Conservation (phyloP, 768 basidiomycete genomes). For the Mycena rebaudengoi region DNA sequence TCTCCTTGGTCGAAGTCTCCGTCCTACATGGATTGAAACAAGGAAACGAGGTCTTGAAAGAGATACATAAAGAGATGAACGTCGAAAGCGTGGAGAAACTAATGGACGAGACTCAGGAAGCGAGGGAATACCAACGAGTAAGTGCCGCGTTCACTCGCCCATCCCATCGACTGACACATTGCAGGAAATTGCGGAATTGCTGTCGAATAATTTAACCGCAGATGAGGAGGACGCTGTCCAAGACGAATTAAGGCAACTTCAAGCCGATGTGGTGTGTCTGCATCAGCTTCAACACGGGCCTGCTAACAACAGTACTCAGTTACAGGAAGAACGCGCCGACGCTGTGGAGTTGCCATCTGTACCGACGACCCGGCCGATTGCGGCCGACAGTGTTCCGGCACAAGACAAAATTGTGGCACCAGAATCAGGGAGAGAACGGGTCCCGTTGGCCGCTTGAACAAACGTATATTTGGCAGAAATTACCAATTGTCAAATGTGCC, state of each 20-base stretch:
- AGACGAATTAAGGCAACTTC: slow-evolving; percentile 75
- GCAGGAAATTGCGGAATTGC: slow-evolving; percentile 92
- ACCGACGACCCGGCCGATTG: slow-evolving; percentile 56
- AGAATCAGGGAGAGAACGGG: slow-evolving; percentile 29
- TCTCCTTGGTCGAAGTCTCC: slow-evolving; percentile 92
- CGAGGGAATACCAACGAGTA: slow-evolving; percentile 90
- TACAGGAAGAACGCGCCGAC: slow-evolving; percentile 36
- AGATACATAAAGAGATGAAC: slow-evolving; percentile 95
- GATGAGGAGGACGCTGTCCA: slow-evolving; percentile 97
- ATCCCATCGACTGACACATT: slow-evolving; percentile 9
- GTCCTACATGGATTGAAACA: slow-evolving; percentile 93
- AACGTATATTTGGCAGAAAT: slow-evolving; percentile 1
- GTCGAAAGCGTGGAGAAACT: slow-evolving; percentile 93
- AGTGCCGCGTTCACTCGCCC: neutral
- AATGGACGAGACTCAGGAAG: slow-evolving; percentile 92
- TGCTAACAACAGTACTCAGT: slow-evolving; percentile 33
- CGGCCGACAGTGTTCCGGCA: slow-evolving; percentile 25
- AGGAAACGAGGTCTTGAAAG: slow-evolving; percentile 91
- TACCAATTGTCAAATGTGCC: slow-evolving; percentile 92
- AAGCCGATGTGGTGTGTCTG: slow-evolving; percentile 65
- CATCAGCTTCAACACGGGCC: neutral
- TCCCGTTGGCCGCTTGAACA: slow-evolving; percentile 45
- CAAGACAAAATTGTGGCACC: slow-evolving; percentile 20
- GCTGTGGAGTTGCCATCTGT: slow-evolving; percentile 60
- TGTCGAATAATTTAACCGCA: slow-evolving; percentile 80